Base-by-base conservation (phyloP, 2,329 filamentous ascomycete species). In the Calonectria fujianensis region DNA sequence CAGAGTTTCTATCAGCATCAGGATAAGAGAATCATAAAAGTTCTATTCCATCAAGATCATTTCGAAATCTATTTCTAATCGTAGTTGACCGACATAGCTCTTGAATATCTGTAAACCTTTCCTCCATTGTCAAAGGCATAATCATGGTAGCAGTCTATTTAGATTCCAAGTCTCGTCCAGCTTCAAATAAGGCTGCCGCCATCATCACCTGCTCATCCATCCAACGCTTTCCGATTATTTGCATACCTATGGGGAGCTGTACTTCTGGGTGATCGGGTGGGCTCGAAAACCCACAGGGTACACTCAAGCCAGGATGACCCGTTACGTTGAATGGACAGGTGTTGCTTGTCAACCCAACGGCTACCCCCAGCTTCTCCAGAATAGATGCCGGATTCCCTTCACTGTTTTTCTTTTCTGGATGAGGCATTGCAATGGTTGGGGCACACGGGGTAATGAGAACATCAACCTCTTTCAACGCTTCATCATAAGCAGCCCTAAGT, bases 241-340 rank as follows among this genome's bases (percentile, higher is more conserved):
- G 82, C 82, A 84, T 83, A 6, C 81, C 82, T 14, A 83, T 75
- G 0, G 82, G 81, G 20, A 84, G 70, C 20, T 67, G 8, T 18
- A 78, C 63, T 35, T 78, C 54, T 13, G 74, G 69, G 64, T 76
- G 24, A 27, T 74, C 73, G 11, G 69, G 52, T 14, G 50, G 74
- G 4, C 66, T 71, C 18, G 51, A 51, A 16, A 72, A 76, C 13
- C 86, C 77, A 72, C 84, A 86, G 18, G 88, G 88, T 66, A 89
- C 86, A 72, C 82, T 87, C 80, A 90, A 76, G 0, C 84, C 88
- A 7, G 88, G 88, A 82, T 90, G 88, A 0, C 88, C 88, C 0
- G 88, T 89, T 4, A 87, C 82, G 79, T 90, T 89, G 79, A 90
- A 89, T 3, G 87, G 85, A 50, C 85, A 86, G 0, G 88, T 87